phyloP scores from a whole-genome alignment of 176 grass and related monocot species.

The Phoenix roebelenii region DNA sequence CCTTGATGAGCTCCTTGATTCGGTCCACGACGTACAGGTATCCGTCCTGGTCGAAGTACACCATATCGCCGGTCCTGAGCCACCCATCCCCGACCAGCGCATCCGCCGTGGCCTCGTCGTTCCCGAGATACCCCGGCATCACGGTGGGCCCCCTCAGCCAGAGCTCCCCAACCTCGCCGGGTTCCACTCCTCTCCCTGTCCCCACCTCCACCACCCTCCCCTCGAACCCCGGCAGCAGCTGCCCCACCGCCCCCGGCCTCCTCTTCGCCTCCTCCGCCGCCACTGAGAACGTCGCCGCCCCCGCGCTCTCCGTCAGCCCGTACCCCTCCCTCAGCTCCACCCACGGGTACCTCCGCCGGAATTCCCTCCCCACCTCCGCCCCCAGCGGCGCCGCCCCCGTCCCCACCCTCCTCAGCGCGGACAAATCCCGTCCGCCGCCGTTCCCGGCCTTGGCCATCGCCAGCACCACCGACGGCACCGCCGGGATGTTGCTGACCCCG shows the following conservation, averaged over 20 bases:
- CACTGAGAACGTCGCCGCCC: not conserved
- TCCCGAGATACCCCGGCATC: constrained; percentile 19
- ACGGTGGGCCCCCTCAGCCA: constrained; percentile 14
- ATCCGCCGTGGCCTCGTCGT: constrained; percentile 21
- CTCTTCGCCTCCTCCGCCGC: constrained; percentile 9
- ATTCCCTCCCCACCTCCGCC: not conserved
- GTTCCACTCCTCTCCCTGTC: not conserved
- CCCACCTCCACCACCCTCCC: no score
- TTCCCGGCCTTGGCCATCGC: not conserved
- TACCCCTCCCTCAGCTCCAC: constrained; percentile 22
- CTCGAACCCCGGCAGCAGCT: not conserved
- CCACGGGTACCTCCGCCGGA: constrained; percentile 13
- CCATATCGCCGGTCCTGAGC: constrained; percentile 35
- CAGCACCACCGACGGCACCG: no score
- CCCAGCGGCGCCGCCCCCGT: constrained; percentile 8
- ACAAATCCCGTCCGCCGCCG: constrained; percentile 5
- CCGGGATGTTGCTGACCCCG: no score
- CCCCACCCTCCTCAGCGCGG: constrained; percentile 3
- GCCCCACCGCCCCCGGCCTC: constrained; percentile 3
- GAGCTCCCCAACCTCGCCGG: constrained; percentile 12
- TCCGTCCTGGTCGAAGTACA: constrained; percentile 32
- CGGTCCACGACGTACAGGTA: constrained; percentile 33
- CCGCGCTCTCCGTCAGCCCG: constrained; percentile 14
- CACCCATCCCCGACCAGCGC: constrained; percentile 19
- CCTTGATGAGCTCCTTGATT: constrained; percentile 39